Evolutionary conservation across 148 eudicot genomes (phyloP), one percentile per base, ranked within the genome.

Genomic region (Pouteria glomerata): DNA sequence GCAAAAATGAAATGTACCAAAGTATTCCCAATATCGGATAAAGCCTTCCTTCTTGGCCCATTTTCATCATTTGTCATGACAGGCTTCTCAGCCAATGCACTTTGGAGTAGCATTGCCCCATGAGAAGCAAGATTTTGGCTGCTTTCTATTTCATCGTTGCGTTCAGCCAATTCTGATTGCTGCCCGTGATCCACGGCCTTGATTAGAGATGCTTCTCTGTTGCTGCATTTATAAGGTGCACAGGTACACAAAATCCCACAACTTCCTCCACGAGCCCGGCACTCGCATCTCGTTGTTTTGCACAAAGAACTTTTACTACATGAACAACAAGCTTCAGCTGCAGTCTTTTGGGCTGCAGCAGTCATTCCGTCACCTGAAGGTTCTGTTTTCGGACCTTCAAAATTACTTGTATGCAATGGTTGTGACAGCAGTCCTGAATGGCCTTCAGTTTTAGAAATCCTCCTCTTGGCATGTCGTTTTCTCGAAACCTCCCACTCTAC

Each of bases 11-110:
- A 44, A 66, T 80, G 15, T 89, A 94, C 98, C 73, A 69, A 33
- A 29, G 85, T 84, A 74, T 95, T 95, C 66, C 98, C 98, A 55
- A 95, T 95, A 82, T 95, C 98, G 11, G 96, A 82, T 73, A 95
- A 77, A 59, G 98, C 86, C 87, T 88, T 95, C 81, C 98, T 87
- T 55, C 31, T 56, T 27, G 66, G 68, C 26, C 57, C 82, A 71
- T 72, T 78, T 55, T 76, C 88, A 69, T 72, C 84, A 42, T 79
- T 80, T 67, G 82, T 68, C 26, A 74, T 78, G 21, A 60, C 68
- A 15, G 90, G 84, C 77, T 81, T 84, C 65, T 84, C 91, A 50
- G 87, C 63, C 0, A 96, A 69, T 3, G 97, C 99, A 75, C 74
- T 82, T 61, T 87, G 87, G 64, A 96, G 96, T 52, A 96, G 69